These are phyloP conservation scores for Lactifluus subvellereus DNA, from an alignment of 768 basidiomycete genomes.

Conservation along the genomic window DNA sequence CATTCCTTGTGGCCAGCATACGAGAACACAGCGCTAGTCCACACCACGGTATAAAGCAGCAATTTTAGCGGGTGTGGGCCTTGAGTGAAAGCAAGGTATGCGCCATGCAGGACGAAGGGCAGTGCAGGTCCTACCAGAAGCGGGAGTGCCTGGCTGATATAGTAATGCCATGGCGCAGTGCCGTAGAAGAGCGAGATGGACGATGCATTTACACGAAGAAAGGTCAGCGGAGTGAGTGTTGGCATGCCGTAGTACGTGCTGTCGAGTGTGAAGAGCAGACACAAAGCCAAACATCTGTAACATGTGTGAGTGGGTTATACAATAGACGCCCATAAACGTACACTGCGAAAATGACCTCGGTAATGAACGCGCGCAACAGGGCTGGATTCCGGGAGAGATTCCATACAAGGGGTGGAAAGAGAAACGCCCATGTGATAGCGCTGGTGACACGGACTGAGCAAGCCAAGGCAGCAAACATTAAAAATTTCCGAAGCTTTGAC, in stretches of 20 bases:
- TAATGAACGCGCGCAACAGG: conserved; percentile 33
- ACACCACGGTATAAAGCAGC: conserved; percentile 47
- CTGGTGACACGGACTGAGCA: conserved; percentile 88
- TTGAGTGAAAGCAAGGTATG: conserved; percentile 25
- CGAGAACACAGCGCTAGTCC: conserved; percentile 70
- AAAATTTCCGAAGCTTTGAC: conserved; percentile 30
- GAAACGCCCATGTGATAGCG: conserved; percentile 75
- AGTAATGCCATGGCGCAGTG: conserved; percentile 79
- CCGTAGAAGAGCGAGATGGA: conserved; percentile 93
- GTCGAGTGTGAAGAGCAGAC: conserved; percentile 43
- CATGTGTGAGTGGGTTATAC: background rate
- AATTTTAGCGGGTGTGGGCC: conserved; percentile 28
- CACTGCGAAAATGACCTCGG: conserved; percentile 42
- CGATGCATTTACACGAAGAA: conserved; percentile 77
- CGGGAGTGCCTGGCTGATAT: conserved; percentile 79
- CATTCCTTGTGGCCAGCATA: conserved; percentile 92
- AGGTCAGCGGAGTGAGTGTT: conserved; percentile 76
- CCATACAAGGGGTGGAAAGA: conserved; percentile 57
- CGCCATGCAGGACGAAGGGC: conserved; percentile 66
- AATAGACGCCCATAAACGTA: conserved; percentile 27
- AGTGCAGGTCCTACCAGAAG: conserved; percentile 68
- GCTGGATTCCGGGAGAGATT: conserved; percentile 36
- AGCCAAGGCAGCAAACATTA: conserved; percentile 66
- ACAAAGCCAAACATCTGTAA: conserved; percentile 14
- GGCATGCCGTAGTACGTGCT: conserved; percentile 59